A percentile compares a stretch with the other conserved stretches of the same genome.
Conservation (phyloP, 306 rosid species). For the Lotus japonicus region DNA sequence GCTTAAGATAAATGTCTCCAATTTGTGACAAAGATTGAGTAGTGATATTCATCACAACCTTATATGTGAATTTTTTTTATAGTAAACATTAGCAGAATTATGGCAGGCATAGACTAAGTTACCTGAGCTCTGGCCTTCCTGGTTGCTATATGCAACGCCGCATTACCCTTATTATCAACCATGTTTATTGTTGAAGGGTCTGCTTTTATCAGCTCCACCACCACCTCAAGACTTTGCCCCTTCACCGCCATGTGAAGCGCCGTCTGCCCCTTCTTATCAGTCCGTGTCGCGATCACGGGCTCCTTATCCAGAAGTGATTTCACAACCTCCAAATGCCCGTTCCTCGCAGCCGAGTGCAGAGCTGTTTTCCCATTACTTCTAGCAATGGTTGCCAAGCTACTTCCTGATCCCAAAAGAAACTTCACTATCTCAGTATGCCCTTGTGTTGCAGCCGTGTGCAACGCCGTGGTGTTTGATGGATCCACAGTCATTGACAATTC, state of each 20-base stretch:
- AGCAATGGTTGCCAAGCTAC: constrained; percentile 80
- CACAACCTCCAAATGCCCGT: constrained; percentile 75
- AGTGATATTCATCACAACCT: neutral
- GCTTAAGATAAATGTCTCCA: neutral
- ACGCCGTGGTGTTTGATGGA: constrained; percentile 85
- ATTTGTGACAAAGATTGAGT: neutral
- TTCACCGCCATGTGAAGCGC: constrained; percentile 98
- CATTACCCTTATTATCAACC: constrained; percentile 73
- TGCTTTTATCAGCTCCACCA: constrained; percentile 54
- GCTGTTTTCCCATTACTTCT: constrained; percentile 92
- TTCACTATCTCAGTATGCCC: constrained; percentile 73
- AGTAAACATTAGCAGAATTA: neutral
- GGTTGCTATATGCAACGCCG: constrained; percentile 79
- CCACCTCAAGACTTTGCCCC: constrained; percentile 77
- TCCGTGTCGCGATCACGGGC: constrained; percentile 45
- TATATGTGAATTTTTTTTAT: neutral
- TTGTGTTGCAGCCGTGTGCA: constrained; percentile 91
- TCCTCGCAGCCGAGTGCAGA: constrained; percentile 89
- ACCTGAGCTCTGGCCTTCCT: constrained; percentile 84
- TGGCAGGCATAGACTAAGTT: neutral
- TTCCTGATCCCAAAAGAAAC: constrained; percentile 67
- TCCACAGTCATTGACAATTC: constrained; percentile 89
- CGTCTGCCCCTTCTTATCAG: constrained; percentile 91
- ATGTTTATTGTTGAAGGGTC: constrained; percentile 61
- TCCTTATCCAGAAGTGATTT: constrained; percentile 57